phyloP scores from a whole-genome alignment of 2,329 filamentous ascomycete species.

The Moelleriella libera region DNA sequence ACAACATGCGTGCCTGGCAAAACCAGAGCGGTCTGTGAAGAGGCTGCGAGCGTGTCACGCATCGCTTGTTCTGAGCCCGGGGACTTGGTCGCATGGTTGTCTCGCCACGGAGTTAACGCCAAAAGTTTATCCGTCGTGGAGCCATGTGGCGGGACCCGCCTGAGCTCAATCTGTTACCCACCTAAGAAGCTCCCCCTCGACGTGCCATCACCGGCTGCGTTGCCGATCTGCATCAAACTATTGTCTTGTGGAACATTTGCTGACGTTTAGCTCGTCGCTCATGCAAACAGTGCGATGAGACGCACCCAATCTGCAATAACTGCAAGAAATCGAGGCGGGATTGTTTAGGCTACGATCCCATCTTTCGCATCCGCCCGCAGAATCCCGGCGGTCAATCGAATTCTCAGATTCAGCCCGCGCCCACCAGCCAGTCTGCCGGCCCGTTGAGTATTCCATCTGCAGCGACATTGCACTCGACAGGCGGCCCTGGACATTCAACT shows the following conservation, averaged over 20 bases:
- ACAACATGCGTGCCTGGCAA: not conserved
- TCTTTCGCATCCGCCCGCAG: conserved; percentile 48
- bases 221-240: not conserved
- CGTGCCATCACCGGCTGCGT: not conserved
- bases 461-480: conserved; percentile 9
- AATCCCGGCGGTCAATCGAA: conserved; percentile 60
- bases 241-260: conserved; percentile 3
- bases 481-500: conserved; percentile 11
- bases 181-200: not conserved
- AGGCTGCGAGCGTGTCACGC: too few relatives aligned
- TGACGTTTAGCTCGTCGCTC: conserved; percentile 1
- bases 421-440: conserved; percentile 16
- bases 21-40: not conserved
- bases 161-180: not conserved
- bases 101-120: not conserved
- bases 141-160: not conserved
- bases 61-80: too few relatives aligned
- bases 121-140: conserved; percentile 2
- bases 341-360: conserved; percentile 74
- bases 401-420: conserved; percentile 30
- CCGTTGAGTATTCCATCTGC: conserved; percentile 15
- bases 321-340: conserved; percentile 83
- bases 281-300: conserved; percentile 72
- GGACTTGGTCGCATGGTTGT: not conserved
- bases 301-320: conserved; percentile 81